These are phyloP conservation scores for Saturnispora zaruensis DNA, from an alignment of 805 yeast genomes.

Conservation along the genomic window DNA sequence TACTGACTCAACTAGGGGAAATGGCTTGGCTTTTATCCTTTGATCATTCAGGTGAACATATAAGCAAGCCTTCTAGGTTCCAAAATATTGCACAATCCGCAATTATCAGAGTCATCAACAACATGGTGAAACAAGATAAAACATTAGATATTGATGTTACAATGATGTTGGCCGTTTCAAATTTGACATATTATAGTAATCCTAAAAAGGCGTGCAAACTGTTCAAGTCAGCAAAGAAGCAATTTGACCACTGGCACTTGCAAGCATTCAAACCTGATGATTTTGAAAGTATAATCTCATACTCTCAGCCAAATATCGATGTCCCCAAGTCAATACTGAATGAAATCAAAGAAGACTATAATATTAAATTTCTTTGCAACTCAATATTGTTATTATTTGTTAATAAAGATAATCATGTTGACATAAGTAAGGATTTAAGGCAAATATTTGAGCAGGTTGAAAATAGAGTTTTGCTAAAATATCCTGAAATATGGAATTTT, in stretches of 20 bases:
- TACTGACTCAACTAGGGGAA: conserved; percentile 22
- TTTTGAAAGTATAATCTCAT: conserved; percentile 15
- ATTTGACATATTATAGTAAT: conserved; percentile 19
- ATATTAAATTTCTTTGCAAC: conserved; percentile 24
- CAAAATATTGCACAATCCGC: conserved; percentile 22
- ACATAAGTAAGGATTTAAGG: conserved; percentile 15
- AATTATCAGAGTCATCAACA: conserved; percentile 19
- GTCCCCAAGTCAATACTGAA: conserved; percentile 9
- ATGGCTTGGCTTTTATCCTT: conserved; percentile 25
- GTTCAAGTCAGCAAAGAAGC: conserved; percentile 24
- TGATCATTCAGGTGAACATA: conserved; percentile 24
- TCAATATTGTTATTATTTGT: conserved; percentile 21
- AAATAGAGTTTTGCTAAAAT: conserved; percentile 13
- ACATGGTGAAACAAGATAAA: conserved; percentile 12
- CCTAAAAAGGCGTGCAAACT: conserved; percentile 19
- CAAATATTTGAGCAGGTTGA: conserved; percentile 17
- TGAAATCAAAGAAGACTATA: conserved; percentile 20
- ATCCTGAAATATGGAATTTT: conserved; percentile 28
- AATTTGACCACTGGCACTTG: conserved; percentile 28
- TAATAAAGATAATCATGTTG: conserved; percentile 10
- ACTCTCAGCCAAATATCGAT: neutral
- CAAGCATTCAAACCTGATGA: conserved; percentile 27
- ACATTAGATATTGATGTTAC: conserved; percentile 19
- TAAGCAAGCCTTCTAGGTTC: conserved; percentile 16
- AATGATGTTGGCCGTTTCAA: conserved; percentile 25